phyloP scores from a whole-genome alignment of 1,284 basidiomycete genomes.

The Rhodotorula sp. region DNA sequence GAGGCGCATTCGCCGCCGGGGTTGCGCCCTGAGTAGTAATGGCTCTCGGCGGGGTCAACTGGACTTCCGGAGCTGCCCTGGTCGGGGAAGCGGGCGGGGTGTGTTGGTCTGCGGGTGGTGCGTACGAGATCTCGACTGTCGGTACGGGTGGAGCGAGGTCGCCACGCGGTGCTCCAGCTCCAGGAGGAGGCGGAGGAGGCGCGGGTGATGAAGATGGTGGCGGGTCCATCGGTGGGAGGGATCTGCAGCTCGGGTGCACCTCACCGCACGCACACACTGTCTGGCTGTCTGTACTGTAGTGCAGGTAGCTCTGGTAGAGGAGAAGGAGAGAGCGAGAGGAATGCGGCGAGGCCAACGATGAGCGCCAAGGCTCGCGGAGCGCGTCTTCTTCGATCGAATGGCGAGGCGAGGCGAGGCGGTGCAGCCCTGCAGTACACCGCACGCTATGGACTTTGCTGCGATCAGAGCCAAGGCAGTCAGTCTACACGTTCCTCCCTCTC shows the following conservation, averaged over 20 bases:
- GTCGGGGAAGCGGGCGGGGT: slow-evolving; percentile 2
- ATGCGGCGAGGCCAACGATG: background rate
- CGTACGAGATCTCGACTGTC: background rate
- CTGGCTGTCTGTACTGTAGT: background rate
- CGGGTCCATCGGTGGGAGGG: background rate
- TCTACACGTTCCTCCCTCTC: background rate
- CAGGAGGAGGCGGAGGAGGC: background rate
- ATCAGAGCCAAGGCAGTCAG: slow-evolving; percentile 17
- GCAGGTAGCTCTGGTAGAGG: background rate
- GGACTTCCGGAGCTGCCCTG: background rate
- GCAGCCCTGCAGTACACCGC: background rate
- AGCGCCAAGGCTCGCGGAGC: background rate
- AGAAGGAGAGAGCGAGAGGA: background rate
- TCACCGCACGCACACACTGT: no score
- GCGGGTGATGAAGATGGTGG: background rate
- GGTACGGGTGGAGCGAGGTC: background rate
- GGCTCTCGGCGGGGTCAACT: background rate
- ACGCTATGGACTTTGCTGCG: slow-evolving; percentile 10
- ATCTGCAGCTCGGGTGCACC: background rate
- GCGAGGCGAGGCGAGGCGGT: background rate
- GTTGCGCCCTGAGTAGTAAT: background rate
- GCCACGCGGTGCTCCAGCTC: background rate
- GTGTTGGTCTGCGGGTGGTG: background rate
- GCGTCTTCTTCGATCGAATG: background rate
- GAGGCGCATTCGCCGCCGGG: background rate